phyloP scores from a whole-genome alignment of 345 rosid species.

The Dipteronia dyeriana region DNA sequence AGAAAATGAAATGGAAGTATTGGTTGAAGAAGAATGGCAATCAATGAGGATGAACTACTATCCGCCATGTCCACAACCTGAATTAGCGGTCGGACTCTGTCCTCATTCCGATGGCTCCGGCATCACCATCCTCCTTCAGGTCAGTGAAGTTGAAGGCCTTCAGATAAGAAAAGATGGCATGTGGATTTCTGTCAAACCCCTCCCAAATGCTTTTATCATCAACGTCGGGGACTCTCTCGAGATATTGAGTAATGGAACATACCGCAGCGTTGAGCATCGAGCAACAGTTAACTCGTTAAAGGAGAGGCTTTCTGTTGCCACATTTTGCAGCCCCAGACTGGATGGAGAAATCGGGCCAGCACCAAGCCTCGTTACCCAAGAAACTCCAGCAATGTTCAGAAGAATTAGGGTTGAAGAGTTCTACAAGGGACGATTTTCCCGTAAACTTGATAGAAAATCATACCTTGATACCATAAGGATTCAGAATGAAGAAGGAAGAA shows the following conservation, averaged over 20 bases:
- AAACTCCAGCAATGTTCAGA: slow-evolving; percentile 22
- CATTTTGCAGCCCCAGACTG: slow-evolving; percentile 25
- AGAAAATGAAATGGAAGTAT: slow-evolving; percentile 7
- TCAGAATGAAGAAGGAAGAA: neutral
- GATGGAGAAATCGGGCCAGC: slow-evolving; percentile 34
- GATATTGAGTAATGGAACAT: slow-evolving; percentile 43
- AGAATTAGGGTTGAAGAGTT: slow-evolving; percentile 19
- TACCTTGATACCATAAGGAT: slow-evolving; percentile 32
- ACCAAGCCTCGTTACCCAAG: slow-evolving; percentile 22
- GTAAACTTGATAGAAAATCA: slow-evolving; percentile 30
- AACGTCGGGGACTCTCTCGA: neutral
- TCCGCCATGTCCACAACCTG: slow-evolving; percentile 16
- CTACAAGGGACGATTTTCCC: slow-evolving; percentile 24
- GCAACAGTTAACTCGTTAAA: slow-evolving; percentile 35
- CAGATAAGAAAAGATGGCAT: slow-evolving; percentile 42
- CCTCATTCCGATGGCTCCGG: slow-evolving; percentile 32
- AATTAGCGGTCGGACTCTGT: slow-evolving; percentile 16
- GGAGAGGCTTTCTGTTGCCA: slow-evolving; percentile 40
- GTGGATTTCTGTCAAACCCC: slow-evolving; percentile 57
- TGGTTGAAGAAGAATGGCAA: slow-evolving; percentile 41
- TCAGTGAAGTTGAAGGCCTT: slow-evolving; percentile 23
- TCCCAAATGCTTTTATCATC: slow-evolving; percentile 29
- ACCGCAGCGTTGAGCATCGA: slow-evolving; percentile 41
- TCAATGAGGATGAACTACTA: slow-evolving; percentile 31
- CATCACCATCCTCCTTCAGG: slow-evolving; percentile 25